Conservation (phyloP, 2,329 filamentous ascomycete genomes). For the Stachybotrys chartarum region DNA sequence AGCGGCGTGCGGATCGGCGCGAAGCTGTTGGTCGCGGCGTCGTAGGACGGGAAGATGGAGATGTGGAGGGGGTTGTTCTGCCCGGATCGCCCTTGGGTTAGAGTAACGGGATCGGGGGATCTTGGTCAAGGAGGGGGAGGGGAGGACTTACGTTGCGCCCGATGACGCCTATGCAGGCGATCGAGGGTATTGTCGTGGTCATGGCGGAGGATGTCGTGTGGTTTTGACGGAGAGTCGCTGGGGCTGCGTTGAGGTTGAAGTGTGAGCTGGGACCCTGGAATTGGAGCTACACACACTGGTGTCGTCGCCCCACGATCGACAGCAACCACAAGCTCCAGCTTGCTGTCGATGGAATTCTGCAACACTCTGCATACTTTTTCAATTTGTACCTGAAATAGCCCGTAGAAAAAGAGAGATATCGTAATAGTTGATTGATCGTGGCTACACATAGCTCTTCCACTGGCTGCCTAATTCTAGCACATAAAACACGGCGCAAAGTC, state of each 20-base stretch:
- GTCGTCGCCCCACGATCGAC: background rate
- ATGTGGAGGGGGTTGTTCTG: conserved; percentile 97
- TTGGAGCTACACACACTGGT: background rate
- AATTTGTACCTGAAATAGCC: too few relatives aligned
- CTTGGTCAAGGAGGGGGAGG: background rate
- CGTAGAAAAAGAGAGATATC: too few relatives aligned
- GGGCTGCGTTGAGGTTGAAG: too few relatives aligned
- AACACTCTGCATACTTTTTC: too few relatives aligned
- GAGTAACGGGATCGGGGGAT: background rate
- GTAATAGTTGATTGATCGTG: too few relatives aligned
- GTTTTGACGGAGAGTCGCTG: background rate
- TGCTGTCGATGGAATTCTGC: background rate
- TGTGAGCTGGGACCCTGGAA: background rate
- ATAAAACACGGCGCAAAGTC: background rate
- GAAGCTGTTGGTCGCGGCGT: conserved; percentile 43
- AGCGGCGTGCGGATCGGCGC: conserved; percentile 62
- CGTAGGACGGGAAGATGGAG: conserved; percentile 75
- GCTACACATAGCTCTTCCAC: too few relatives aligned
- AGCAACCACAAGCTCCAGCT: background rate
- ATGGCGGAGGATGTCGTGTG: conserved; percentile 25
- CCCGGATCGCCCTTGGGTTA: background rate
- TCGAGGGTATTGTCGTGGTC: conserved; percentile 63
- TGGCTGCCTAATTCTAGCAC: too few relatives aligned
- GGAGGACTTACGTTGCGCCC: conserved; percentile 69
- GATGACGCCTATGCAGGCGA: conserved; percentile 90